These are phyloP conservation scores for Nemania sp. DNA, from an alignment of 2,329 filamentous ascomycete species.

Conservation along the genomic window DNA sequence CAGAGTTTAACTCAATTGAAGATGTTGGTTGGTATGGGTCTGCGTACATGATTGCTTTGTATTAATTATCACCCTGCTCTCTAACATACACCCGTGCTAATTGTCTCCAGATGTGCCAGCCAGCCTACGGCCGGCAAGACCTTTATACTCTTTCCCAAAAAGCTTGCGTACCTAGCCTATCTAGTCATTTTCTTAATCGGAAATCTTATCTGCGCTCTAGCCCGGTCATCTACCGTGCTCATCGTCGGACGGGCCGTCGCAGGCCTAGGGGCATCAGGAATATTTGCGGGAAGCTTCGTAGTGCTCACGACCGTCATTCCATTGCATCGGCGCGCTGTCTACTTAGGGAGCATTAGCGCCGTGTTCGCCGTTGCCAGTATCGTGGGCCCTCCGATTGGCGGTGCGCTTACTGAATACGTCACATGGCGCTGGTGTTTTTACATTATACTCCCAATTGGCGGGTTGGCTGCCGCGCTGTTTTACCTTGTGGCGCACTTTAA, in stretches of 20 bases:
- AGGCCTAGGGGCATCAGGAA: conserved; percentile 46
- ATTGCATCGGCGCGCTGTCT: conserved; percentile 37
- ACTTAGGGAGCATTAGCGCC: conserved; percentile 26
- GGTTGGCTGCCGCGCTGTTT: conserved; percentile 10
- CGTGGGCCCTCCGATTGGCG: conserved; percentile 35
- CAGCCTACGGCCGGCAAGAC: conserved; percentile 35
- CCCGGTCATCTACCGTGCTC: background rate
- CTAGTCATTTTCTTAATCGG: background rate
- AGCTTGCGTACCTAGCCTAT: background rate
- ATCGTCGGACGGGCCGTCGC: background rate
- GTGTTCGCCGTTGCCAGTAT: conserved; percentile 39
- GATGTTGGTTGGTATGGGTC: conserved; percentile 39
- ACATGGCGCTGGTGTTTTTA: conserved; percentile 43
- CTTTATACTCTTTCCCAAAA: background rate
- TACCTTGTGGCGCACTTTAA: background rate
- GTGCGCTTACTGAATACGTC: conserved; percentile 37
- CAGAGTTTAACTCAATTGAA: conserved; percentile 33
- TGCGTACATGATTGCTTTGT: background rate
- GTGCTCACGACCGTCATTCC: conserved; percentile 41
- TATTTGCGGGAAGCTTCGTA: conserved; percentile 47
- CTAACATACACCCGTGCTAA: too few species aligned
- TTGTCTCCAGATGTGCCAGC: conserved; percentile 20
- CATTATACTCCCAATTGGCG: conserved; percentile 40
- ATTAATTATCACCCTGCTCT: too few species aligned
- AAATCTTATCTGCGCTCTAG: background rate